phyloP scores from a whole-genome alignment of 306 rosid species.

The Mucuna pruriens region DNA sequence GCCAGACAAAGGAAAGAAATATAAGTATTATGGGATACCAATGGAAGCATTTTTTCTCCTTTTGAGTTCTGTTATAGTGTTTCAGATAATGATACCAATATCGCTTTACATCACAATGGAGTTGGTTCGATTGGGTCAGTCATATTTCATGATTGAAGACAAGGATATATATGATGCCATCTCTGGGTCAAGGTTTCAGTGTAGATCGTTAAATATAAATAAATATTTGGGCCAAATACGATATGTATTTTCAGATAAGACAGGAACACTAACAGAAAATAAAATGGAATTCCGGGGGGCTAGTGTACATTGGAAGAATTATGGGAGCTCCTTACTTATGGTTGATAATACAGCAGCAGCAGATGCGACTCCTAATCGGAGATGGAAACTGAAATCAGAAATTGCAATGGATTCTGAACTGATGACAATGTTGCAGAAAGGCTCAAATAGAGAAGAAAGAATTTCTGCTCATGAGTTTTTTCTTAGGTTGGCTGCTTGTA shows the following conservation, averaged over 20 bases:
- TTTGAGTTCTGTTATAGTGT: slow-evolving; percentile 88
- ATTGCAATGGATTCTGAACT: slow-evolving; percentile 68
- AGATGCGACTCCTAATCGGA: slow-evolving; percentile 46
- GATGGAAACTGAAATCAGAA: slow-evolving; percentile 76
- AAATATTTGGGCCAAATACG: no score
- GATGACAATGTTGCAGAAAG: slow-evolving; percentile 57
- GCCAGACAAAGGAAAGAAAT: slow-evolving; percentile 52
- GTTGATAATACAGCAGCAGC: no score
- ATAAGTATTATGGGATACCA: slow-evolving; percentile 78
- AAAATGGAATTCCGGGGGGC: no score
- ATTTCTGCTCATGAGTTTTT: slow-evolving; percentile 85
- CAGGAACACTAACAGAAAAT: no score
- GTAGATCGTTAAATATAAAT: no score
- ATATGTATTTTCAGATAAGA: no score
- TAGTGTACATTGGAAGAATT: no score
- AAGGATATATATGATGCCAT: no score
- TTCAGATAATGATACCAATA: slow-evolving; percentile 98
- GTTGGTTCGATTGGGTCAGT: no score
- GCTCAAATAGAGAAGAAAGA: slow-evolving; percentile 56
- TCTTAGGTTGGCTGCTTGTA: slow-evolving; percentile 95
- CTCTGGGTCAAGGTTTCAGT: no score
- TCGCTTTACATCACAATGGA: slow-evolving; percentile 96
- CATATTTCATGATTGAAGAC: no score
- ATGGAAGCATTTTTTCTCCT: slow-evolving; percentile 88
- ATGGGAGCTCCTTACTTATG: no score